Evolutionary conservation across 352 stramenopile genomes (phyloP).

Genomic region (Phytophthora sp.): DNA sequence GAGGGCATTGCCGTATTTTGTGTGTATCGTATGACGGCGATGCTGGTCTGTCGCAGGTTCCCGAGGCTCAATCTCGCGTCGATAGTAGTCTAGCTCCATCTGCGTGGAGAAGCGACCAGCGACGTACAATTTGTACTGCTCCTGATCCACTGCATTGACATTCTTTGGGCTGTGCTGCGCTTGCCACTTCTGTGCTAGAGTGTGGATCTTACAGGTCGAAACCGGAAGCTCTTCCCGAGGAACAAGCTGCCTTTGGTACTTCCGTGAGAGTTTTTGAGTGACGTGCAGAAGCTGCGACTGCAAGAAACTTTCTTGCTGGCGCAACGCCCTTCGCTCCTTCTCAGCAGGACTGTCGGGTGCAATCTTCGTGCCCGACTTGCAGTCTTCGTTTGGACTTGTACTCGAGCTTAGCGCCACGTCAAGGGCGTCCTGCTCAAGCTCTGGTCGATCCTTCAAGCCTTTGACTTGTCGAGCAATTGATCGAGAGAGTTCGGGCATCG

Average conservation of each 20-base stretch:
- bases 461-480: slow-evolving; percentile 28
- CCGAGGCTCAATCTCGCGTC: slow-evolving; percentile 48
- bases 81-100: slow-evolving; percentile 67
- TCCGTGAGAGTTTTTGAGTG: slow-evolving; percentile 75
- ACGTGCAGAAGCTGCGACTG: slow-evolving; percentile 60
- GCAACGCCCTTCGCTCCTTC: slow-evolving; percentile 37
- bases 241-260: slow-evolving; percentile 67
- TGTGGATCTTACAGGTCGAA: slow-evolving; percentile 45
- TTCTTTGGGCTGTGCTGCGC: slow-evolving; percentile 36
- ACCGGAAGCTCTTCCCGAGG: slow-evolving; percentile 7
- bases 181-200: slow-evolving; percentile 56
- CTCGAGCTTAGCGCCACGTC: slow-evolving; percentile 17
- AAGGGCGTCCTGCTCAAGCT: slow-evolving; percentile 22
- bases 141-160: slow-evolving; percentile 33
- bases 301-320: slow-evolving; percentile 43
- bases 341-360: slow-evolving; percentile 8
- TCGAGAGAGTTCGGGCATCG: slow-evolving; percentile 34
- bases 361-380: too few relatives aligned
- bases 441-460: slow-evolving; percentile 20
- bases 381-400: neutral
- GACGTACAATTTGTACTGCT: slow-evolving; percentile 63
- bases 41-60: slow-evolving; percentile 59
- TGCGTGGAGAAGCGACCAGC: slow-evolving; percentile 63
- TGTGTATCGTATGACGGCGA: slow-evolving; percentile 52
- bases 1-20: slow-evolving; percentile 77